These are phyloP conservation scores for Amanita phalloides DNA, from an alignment of 768 basidiomycete genomes.

Conservation along the genomic window DNA sequence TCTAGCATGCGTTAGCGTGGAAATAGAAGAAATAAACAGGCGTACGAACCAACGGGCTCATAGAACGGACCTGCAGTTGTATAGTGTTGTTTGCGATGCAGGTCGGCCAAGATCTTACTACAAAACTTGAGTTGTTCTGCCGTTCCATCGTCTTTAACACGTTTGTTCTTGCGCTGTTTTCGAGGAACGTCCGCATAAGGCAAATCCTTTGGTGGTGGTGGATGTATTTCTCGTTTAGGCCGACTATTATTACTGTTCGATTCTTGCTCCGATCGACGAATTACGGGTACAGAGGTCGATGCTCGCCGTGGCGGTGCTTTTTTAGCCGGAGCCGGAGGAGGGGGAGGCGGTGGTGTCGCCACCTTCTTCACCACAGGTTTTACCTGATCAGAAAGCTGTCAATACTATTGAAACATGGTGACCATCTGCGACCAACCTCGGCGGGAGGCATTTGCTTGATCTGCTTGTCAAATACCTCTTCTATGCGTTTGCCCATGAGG, in stretches of 20 bases:
- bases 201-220: constrained; percentile 87
- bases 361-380: constrained; percentile 35
- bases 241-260: constrained; percentile 42
- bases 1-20: constrained; percentile 33
- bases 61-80: constrained; percentile 75
- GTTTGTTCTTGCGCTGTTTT: constrained; percentile 54
- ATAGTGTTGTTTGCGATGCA: constrained; percentile 73
- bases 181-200: constrained; percentile 72
- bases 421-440: constrained; percentile 43
- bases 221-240: constrained; percentile 98
- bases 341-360: constrained; percentile 36
- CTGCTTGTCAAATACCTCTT: constrained; percentile 81
- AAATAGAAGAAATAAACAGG: constrained; percentile 3
- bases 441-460: constrained; percentile 74
- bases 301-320: constrained; percentile 46
- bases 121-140: constrained; percentile 83
- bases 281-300: constrained; percentile 74
- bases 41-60: constrained; percentile 78
- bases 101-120: constrained; percentile 57
- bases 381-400: constrained; percentile 14
- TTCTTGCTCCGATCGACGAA: constrained; percentile 67
- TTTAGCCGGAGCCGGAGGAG: constrained; percentile 31
- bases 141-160: constrained; percentile 52
- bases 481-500: constrained; percentile 70
- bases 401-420: not conserved